Base-by-base conservation (phyloP, 2,329 filamentous ascomycete species). In the Stagonosporopsis rhizophila region DNA sequence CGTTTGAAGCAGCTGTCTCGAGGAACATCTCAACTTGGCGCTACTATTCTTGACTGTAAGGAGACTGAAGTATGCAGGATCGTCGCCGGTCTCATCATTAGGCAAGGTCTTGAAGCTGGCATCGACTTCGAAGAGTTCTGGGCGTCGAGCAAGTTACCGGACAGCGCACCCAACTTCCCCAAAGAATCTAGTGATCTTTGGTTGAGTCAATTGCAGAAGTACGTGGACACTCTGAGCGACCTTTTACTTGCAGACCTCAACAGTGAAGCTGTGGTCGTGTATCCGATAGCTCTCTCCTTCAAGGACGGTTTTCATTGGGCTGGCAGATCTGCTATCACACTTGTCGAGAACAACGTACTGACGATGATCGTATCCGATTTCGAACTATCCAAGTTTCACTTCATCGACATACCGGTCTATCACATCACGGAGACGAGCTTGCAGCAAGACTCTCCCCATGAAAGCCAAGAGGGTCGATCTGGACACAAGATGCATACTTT, bases 41-140 rank as follows among this genome's bases (percentile, higher is more conserved):
- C 64, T 0, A 45, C 72, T 28, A 60, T 76, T 3, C 58, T 72
- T 9, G 52, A 59, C 15, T 34, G 22, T 3, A 45, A 52, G 1
- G 68, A 72, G 47, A 47, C 37, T 6, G 74, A 75, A 53, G 70
- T 74, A 48, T 67, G 61, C 14, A 73, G 62, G 17, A 63, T 76
- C 9, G 48, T 76, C 5, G 68, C 72, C 6, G 73, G 70, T 7
- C 51, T 73, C 12, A 59, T 74, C 28, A 66, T 76, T 32, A 66
- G 66, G 27, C 54, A 68, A 44, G 66, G 65, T 11, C 32, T 72
- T 7, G 53, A 62, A 20, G 44, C 59, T 6, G 62, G 64, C 14
- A 58, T 74, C 38, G 54, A 62, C 1, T 72, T 68, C 30, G 23
- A 48, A 19, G 56, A 50, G 20, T 73, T 73, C 58, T 75, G 72